These are phyloP conservation scores for Ceratobasidium sp. DNA, from an alignment of 1,284 basidiomycete species.

Conservation along the genomic window DNA sequence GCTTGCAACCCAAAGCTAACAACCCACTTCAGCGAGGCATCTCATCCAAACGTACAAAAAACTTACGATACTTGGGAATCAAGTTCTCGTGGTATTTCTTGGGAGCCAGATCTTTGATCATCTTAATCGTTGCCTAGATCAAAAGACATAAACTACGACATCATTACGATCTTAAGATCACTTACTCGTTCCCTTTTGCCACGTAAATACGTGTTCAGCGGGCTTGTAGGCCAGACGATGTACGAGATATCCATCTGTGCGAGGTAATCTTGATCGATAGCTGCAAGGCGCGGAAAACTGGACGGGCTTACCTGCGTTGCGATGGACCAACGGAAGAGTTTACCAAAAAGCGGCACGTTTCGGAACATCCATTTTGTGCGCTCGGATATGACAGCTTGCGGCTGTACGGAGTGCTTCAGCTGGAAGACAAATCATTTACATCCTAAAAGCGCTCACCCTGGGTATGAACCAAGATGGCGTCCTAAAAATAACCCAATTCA, in stretches of 20 bases:
- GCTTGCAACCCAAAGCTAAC: slow-evolving; percentile 62
- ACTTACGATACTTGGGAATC: slow-evolving; percentile 64
- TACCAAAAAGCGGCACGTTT: slow-evolving; percentile 63
- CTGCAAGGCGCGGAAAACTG: neutral
- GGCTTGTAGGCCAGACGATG: neutral
- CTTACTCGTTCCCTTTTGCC: slow-evolving; percentile 53
- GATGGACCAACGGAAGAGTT: slow-evolving; percentile 63
- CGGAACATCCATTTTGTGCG: slow-evolving; percentile 57
- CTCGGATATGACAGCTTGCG: slow-evolving; percentile 9
- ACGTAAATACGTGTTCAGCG: slow-evolving; percentile 9
- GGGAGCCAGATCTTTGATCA: slow-evolving; percentile 54
- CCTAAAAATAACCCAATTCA: neutral
- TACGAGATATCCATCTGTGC: slow-evolving; percentile 2
- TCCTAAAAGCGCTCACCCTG: neutral
- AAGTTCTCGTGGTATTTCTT: slow-evolving; percentile 61
- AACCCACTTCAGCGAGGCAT: neutral
- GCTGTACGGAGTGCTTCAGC: neutral
- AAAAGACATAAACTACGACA: neutral
- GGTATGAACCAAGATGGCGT: slow-evolving; percentile 30
- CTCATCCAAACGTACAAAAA: neutral
- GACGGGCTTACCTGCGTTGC: slow-evolving; percentile 52
- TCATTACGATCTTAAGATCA: neutral
- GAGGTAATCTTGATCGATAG: no score
- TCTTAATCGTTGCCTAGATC: slow-evolving; percentile 5
- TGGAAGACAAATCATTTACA: no score